Evolutionary conservation across 2,329 filamentous ascomycete genomes (phyloP).

Genomic region (Aspergillus ibericus): DNA sequence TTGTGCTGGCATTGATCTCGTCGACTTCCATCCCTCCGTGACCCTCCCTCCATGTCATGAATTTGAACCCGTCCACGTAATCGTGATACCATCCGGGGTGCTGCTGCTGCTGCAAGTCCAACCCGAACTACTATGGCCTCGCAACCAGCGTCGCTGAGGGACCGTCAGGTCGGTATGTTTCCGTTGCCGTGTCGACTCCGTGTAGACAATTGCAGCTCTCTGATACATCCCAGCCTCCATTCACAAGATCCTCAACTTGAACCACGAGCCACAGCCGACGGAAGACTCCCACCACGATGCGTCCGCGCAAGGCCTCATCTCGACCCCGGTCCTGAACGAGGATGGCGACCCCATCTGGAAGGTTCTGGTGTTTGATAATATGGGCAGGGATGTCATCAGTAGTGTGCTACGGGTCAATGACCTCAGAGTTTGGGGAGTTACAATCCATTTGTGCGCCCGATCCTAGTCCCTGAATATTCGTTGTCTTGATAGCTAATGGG

Average conservation of each 20-base stretch:
- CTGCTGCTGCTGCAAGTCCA: conserved; percentile 14
- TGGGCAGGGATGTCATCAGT: conserved; percentile 92
- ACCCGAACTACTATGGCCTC: conserved; percentile 51
- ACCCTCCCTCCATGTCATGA: conserved; percentile 25
- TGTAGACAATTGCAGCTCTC: not conserved
- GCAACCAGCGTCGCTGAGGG: conserved; percentile 61
- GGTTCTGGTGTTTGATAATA: conserved; percentile 89
- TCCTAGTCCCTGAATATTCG: not conserved
- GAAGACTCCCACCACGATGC: conserved; percentile 63
- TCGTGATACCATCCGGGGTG: conserved; percentile 18
- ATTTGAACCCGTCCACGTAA: conserved; percentile 11
- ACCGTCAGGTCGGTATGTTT: conserved; percentile 69
- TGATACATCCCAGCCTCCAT: conserved; percentile 69
- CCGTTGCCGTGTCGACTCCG: conserved; percentile 1
- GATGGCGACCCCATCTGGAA: conserved; percentile 97
- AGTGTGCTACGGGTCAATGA: conserved; percentile 94
- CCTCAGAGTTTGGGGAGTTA: conserved; percentile 89
- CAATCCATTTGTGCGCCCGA: conserved; percentile 77
- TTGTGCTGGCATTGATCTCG: not conserved
- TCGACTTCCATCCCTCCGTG: not conserved
- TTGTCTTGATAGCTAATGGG: conserved; percentile 16
- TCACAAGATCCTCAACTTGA: conserved; percentile 93
- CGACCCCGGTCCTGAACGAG: conserved; percentile 77
- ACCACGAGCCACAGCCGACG: conserved; percentile 63
- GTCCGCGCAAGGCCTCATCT: conserved; percentile 61